Evolutionary conservation across 805 yeast species (phyloP), one percentile per base, ranked within the genome.

Genomic region (Ogataea saltuana): DNA sequence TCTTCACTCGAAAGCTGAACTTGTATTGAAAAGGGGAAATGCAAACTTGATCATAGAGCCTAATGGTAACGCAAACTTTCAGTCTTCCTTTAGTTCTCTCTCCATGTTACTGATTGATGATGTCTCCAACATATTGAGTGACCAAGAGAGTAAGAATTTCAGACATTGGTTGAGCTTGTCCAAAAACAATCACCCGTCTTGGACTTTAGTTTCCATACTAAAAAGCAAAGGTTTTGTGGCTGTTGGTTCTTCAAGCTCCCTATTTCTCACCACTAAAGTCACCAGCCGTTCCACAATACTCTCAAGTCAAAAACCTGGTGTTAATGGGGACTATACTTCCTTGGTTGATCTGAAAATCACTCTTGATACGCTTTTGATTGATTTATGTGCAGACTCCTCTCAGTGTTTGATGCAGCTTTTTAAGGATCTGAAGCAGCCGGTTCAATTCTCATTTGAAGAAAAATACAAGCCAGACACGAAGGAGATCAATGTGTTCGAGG

Each of bases 381-480:
- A 80, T 19, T 45, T 83, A 3, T 89, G 97, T 67, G 91, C 96
- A 1, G 98, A 90, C 59, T 88, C 97, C 0, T 73, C 81, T 0
- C 84, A 87, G 54, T 78, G 91, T 10, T 61, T 90, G 31, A 48
- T 80, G 2, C 95, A 85, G 48, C 55, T 86, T 7, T 50, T 83
- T 8, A 81, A 78, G 46, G 96, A 88, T 55, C 67, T 90, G 53
- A 86, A 85, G 53, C 78, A 78, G 11, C 89, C 90, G 0, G 63
- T 86, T 1, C 63, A 72, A 6, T 80, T 84, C 47, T 69, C 72
- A 1, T 81, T 80, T 46, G 78, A 78, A 2, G 76, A 78, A 26
- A 85, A 81, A 61, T 84, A 75, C 59, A 77, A 71, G 37, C 65
- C 71, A 1, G 59, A 41, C 8, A 56, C 67, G 2, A 52, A 59